Percentiles rank a stretch among this genome's conserved stretches.
These are phyloP conservation scores for Trichomonas vaginalis DNA, from an alignment of 208 protist genomes.

Conservation along the genomic window DNA sequence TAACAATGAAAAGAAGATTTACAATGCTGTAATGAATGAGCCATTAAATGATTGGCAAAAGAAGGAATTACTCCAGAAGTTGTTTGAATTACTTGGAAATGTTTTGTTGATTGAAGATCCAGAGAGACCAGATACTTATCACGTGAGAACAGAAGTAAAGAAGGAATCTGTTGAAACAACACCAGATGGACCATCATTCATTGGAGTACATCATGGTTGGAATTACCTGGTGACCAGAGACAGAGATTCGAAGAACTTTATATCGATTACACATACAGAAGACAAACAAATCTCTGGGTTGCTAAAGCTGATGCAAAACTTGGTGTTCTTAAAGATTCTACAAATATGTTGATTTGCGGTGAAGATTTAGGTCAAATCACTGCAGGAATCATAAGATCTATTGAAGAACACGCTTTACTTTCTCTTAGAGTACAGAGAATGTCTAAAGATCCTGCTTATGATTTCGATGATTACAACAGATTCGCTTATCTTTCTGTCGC, in stretches of 20 bases:
- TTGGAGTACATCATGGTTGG: not conserved
- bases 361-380: constrained; percentile 10
- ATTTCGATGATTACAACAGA: not conserved
- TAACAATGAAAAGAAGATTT: not conserved
- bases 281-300: not conserved
- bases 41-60: not conserved
- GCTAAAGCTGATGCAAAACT: not conserved
- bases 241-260: not conserved
- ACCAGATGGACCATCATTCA: not conserved
- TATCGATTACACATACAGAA: not conserved
- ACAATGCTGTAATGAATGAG: not conserved
- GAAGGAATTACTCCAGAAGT: not conserved
- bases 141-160: not conserved
- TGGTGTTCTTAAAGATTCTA: not conserved
- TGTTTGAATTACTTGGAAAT: not conserved
- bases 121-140: not conserved
- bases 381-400: not conserved
- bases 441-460: not conserved
- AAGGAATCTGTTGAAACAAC: not conserved
- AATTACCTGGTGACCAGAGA: not conserved
- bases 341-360: not conserved
- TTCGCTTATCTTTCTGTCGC: not conserved
- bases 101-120: not conserved
- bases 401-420: not conserved
- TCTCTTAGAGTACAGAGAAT: not conserved